Conservation (phyloP, 208 protist species). For the Leptomonas pyrrhocoris region DNA sequence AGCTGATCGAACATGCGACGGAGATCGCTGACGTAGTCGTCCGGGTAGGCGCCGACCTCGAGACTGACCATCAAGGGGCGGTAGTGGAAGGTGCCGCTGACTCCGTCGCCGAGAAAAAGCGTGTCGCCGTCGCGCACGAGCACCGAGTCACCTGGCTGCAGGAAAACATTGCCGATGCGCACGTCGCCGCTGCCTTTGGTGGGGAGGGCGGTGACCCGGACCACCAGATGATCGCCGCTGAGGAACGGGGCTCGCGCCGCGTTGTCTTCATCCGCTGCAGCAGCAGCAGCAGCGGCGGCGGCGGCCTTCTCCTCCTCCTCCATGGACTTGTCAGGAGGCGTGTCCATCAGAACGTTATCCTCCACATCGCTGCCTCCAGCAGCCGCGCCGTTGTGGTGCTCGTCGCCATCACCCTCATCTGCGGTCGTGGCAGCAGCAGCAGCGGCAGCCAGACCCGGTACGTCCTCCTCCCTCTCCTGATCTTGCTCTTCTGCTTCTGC, state of each 20-base stretch:
- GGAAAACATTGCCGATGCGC: slow-evolving; percentile 35
- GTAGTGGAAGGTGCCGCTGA: slow-evolving; percentile 54
- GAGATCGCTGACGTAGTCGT: slow-evolving; percentile 55
- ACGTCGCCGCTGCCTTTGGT: slow-evolving; percentile 44
- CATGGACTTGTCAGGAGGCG: not conserved
- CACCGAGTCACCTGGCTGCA: slow-evolving; percentile 40
- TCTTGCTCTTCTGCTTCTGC: not conserved
- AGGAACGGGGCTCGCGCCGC: too few relatives aligned
- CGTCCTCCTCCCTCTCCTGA: not conserved
- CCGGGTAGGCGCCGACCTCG: slow-evolving; percentile 37
- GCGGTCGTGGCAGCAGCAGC: slow-evolving; percentile 11
- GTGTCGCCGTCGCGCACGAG: slow-evolving; percentile 52
- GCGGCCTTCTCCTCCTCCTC: too few relatives aligned
- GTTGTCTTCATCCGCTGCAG: slow-evolving; percentile 3
- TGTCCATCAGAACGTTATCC: not conserved
- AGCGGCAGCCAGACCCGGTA: slow-evolving; percentile 9
- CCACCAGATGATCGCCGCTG: slow-evolving; percentile 50
- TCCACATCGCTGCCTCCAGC: too few relatives aligned
- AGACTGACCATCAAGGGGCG: slow-evolving; percentile 80
- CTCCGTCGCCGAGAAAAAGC: slow-evolving; percentile 51
- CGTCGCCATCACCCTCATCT: slow-evolving; percentile 11
- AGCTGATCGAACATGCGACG: slow-evolving; percentile 61
- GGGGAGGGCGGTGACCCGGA: slow-evolving; percentile 51
- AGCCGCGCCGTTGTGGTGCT: not conserved
- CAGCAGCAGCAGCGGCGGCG: too few relatives aligned